Conservation (phyloP, 2,329 filamentous ascomycete genomes). For the Ophiostoma pallidulum region DNA sequence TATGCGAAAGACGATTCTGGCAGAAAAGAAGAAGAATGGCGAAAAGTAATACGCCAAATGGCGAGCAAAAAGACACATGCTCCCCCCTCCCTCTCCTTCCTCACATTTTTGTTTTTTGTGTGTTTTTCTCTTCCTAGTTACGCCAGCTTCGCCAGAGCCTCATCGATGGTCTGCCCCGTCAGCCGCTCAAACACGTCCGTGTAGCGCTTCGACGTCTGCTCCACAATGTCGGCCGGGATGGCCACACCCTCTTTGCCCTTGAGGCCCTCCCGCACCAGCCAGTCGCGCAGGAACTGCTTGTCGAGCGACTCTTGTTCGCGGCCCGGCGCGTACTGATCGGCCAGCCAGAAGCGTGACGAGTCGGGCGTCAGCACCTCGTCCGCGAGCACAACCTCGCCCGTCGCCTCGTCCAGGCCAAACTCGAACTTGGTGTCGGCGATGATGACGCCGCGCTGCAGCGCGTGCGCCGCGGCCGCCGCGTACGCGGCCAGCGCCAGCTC, state of each 20-base stretch:
- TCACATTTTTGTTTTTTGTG: too few relatives aligned
- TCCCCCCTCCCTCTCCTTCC: too few relatives aligned
- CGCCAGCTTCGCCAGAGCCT: conserved; percentile 20
- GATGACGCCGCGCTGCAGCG: conserved; percentile 57
- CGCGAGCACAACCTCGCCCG: conserved; percentile 61
- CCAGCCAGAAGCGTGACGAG: conserved; percentile 79
- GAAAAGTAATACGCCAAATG: too few relatives aligned
- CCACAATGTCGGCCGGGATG: conserved; percentile 63
- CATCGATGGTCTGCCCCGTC: conserved; percentile 44
- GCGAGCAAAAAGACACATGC: too few relatives aligned
- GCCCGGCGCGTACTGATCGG: conserved; percentile 61
- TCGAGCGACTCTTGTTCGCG: conserved; percentile 75
- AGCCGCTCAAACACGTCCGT: conserved; percentile 63
- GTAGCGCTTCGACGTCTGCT: conserved; percentile 63
- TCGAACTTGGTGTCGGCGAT: conserved; percentile 55
- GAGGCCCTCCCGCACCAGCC: conserved; percentile 62
- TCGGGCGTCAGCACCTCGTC: conserved; percentile 84
- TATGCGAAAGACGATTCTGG: too few relatives aligned
- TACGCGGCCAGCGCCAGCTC: conserved; percentile 57
- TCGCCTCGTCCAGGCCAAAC: conserved; percentile 58
- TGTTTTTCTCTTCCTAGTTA: too few relatives aligned
- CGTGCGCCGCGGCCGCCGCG: conserved; percentile 52
- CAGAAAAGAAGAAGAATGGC: too few relatives aligned
- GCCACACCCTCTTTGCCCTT: conserved; percentile 65
- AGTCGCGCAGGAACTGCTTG: conserved; percentile 78